Conservation (phyloP, 164 flowering plant genomes). For the Stephania yunnanensis region DNA sequence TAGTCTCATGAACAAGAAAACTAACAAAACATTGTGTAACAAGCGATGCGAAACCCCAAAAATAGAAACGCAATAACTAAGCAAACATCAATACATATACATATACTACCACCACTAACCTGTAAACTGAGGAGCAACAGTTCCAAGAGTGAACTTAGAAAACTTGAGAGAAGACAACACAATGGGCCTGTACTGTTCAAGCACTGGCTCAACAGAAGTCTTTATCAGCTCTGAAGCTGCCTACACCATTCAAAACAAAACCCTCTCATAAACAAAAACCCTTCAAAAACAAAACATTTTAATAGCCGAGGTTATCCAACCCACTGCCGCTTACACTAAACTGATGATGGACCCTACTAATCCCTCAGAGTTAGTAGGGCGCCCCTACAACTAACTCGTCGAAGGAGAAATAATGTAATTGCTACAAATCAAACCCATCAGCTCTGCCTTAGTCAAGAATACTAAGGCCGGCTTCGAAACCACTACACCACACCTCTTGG, state of each 20-base stretch:
- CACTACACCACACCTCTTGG: too few relatives aligned
- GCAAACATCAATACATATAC: background rate
- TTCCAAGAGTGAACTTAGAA: slow-evolving; percentile 93
- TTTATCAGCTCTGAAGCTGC: slow-evolving; percentile 96
- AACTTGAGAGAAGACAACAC: slow-evolving; percentile 71
- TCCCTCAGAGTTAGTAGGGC: too few relatives aligned
- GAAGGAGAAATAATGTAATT: too few relatives aligned
- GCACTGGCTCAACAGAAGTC: slow-evolving; percentile 72
- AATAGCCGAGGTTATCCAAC: too few relatives aligned
- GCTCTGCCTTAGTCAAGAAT: too few relatives aligned
- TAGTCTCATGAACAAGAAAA: background rate
- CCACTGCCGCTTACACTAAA: too few relatives aligned
- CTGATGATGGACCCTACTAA: too few relatives aligned
- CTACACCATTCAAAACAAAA: slow-evolving; percentile 27
- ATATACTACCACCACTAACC: slow-evolving; percentile 37
- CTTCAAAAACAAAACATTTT: too few relatives aligned
- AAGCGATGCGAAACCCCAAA: background rate
- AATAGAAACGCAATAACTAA: background rate
- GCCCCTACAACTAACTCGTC: too few relatives aligned
- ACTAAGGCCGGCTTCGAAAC: too few relatives aligned
- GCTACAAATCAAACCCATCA: too few relatives aligned
- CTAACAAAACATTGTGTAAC: background rate
- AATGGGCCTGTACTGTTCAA: slow-evolving; percentile 80
- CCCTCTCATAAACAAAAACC: background rate
- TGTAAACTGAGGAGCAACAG: slow-evolving; percentile 98